Evolutionary conservation across 2,329 filamentous ascomycete genomes (phyloP).

Genomic region (Fonsecaea nubica): DNA sequence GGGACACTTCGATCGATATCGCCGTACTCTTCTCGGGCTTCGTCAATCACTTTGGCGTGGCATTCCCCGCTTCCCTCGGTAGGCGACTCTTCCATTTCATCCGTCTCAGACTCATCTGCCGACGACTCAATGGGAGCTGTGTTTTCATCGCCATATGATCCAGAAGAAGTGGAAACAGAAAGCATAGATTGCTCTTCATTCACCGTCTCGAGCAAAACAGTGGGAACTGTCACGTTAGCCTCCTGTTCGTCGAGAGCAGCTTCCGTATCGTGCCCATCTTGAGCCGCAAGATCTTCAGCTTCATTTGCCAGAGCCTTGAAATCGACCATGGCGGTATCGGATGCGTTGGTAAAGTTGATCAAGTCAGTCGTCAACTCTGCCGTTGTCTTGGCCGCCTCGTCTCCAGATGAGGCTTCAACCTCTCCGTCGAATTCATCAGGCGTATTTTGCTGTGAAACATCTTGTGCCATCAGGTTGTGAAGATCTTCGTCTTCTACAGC

Average conservation of each 20-base stretch:
- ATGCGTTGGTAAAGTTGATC: conserved; percentile 36
- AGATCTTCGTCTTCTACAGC: conserved; percentile 24
- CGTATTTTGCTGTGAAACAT: conserved; percentile 7
- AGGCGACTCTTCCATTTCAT: conserved; percentile 45
- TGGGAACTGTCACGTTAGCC: not conserved
- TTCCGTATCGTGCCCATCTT: conserved; percentile 48
- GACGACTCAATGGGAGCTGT: conserved; percentile 40
- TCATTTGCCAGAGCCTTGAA: conserved; percentile 35
- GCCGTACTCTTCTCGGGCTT: not conserved
- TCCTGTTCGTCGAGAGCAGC: not conserved
- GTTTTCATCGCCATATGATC: conserved; percentile 73
- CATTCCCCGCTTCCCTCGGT: conserved; percentile 3
- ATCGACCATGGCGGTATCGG: conserved; percentile 38
- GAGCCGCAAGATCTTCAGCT: conserved; percentile 33
- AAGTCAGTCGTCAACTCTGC: conserved; percentile 35
- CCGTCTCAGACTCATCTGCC: conserved; percentile 60
- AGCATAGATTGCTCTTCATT: conserved; percentile 32
- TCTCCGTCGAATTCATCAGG: conserved; percentile 21
- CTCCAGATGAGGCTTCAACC: conserved; percentile 15
- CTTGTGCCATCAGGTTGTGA: conserved; percentile 28
- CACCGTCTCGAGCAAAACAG: conserved; percentile 11
- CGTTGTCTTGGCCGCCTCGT: conserved; percentile 37
- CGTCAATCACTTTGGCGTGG: not conserved
- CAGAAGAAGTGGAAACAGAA: conserved; percentile 69
- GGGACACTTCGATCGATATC: not conserved